phyloP scores from a whole-genome alignment of 257 asterid genomes.

The Jacaranda copaia region DNA sequence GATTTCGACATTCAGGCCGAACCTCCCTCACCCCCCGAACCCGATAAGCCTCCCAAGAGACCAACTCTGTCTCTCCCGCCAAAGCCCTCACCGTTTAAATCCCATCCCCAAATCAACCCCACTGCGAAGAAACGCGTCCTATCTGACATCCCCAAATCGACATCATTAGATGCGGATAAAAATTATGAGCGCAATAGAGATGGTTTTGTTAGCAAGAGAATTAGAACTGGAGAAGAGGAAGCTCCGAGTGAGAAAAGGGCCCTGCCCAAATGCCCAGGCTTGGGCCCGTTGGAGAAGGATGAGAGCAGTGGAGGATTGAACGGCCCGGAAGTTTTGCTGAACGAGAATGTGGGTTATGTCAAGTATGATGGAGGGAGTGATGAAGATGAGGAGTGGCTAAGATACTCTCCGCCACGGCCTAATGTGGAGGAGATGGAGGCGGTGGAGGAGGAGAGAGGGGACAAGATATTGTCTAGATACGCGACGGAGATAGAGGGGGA shows the following conservation, averaged over 20 bases:
- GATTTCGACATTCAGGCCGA: constrained; percentile 57
- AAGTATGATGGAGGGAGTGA: constrained; percentile 34
- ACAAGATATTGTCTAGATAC: constrained; percentile 71
- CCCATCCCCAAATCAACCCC: constrained; percentile 39
- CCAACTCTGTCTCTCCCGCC: constrained; percentile 61
- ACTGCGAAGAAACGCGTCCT: constrained; percentile 62
- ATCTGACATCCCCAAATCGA: constrained; percentile 38
- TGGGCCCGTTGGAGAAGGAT: constrained; percentile 31
- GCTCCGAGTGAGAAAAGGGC: constrained; percentile 25
- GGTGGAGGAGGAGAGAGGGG: constrained; percentile 52
- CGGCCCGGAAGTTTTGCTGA: not conserved
- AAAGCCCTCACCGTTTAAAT: constrained; percentile 48
- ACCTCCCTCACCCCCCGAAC: constrained; percentile 60
- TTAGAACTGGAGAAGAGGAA: constrained; percentile 42
- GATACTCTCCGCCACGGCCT: constrained; percentile 55
- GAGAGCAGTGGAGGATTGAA: constrained; percentile 33
- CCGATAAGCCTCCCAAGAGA: constrained; percentile 43
- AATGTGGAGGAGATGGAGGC: constrained; percentile 55
- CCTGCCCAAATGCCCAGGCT: constrained; percentile 24
- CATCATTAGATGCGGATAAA: constrained; percentile 10
- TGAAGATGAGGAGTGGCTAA: constrained; percentile 70
- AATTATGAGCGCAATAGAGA: not conserved
- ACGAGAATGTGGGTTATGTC: constrained; percentile 30
- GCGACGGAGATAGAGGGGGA: constrained; percentile 86
- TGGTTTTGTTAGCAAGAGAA: constrained; percentile 39